These are phyloP conservation scores for Escovopsis sp. DNA, from an alignment of 2,329 filamentous ascomycete genomes.

Conservation along the genomic window DNA sequence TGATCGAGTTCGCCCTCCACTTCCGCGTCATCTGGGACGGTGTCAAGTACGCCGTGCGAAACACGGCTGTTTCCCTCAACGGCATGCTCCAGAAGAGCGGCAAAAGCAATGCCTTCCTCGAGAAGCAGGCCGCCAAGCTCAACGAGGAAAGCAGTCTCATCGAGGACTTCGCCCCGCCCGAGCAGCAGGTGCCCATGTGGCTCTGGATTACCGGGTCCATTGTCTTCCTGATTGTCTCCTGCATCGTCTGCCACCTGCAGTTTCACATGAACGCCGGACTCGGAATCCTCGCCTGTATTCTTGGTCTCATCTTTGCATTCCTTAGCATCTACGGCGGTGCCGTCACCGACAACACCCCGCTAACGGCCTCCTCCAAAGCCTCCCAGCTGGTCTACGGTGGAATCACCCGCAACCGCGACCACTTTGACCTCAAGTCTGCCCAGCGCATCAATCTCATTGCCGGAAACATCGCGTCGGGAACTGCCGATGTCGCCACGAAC, in stretches of 20 bases:
- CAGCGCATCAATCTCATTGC: slow-evolving; percentile 53
- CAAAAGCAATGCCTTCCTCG: slow-evolving; percentile 18
- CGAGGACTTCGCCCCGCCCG: slow-evolving; percentile 25
- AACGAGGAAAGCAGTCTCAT: slow-evolving; percentile 17
- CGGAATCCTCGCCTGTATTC: slow-evolving; percentile 37
- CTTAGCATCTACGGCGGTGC: slow-evolving; percentile 34
- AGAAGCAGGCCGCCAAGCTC: slow-evolving; percentile 21
- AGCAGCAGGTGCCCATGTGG: slow-evolving; percentile 37
- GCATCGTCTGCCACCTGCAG: slow-evolving; percentile 34
- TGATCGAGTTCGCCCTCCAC: slow-evolving; percentile 27
- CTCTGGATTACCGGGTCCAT: slow-evolving; percentile 34
- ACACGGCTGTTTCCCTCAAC: slow-evolving; percentile 17
- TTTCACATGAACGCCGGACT: slow-evolving; percentile 43
- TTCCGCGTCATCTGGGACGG: slow-evolving; percentile 22
- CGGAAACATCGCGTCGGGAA: slow-evolving; percentile 40
- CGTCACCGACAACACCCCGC: slow-evolving; percentile 44
- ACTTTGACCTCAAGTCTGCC: slow-evolving; percentile 33
- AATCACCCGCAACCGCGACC: slow-evolving; percentile 41
- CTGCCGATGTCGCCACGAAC: slow-evolving; percentile 37
- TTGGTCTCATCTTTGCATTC: slow-evolving; percentile 45
- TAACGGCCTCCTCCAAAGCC: slow-evolving; percentile 53
- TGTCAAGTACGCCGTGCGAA: slow-evolving; percentile 18
- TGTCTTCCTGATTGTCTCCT: slow-evolving; percentile 35
- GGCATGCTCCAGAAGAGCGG: slow-evolving; percentile 16
- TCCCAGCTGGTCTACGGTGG: slow-evolving; percentile 54